Evolutionary conservation across 2,329 filamentous ascomycete species (phyloP).

Genomic region (Aspergillus intermedius): DNA sequence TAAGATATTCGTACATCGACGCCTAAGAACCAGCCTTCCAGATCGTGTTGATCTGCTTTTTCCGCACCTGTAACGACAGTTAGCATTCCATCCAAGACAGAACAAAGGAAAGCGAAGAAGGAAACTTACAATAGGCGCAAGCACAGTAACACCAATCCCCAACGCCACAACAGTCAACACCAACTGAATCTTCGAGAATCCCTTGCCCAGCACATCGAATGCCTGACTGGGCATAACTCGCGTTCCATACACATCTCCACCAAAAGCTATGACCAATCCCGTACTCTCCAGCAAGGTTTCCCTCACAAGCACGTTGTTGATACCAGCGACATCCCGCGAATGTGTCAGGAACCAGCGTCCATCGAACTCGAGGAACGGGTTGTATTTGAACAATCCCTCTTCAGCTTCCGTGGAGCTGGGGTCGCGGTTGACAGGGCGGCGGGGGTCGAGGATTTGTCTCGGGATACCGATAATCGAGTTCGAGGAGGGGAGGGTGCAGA

Average conservation of each 20-base stretch:
- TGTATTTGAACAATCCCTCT: conserved; percentile 74
- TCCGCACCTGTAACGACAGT: conserved; percentile 34
- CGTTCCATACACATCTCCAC: conserved; percentile 78
- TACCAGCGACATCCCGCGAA: conserved; percentile 70
- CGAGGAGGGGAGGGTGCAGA: conserved; percentile 68
- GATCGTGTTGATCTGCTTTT: conserved; percentile 44
- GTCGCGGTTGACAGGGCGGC: conserved; percentile 78
- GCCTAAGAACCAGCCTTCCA: conserved; percentile 10
- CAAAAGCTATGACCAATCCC: conserved; percentile 79
- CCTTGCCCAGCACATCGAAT: conserved; percentile 89
- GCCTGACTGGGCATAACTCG: conserved; percentile 77
- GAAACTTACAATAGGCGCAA: conserved; percentile 74
- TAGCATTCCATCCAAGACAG: background rate
- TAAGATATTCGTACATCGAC: too few species aligned
- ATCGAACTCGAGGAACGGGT: conserved; percentile 73
- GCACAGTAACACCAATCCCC: conserved; percentile 64
- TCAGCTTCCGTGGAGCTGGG: conserved; percentile 71
- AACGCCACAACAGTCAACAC: conserved; percentile 77
- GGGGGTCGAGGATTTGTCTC: conserved; percentile 71
- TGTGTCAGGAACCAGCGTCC: conserved; percentile 76
- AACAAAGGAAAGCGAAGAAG: background rate
- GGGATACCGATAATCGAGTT: conserved; percentile 75
- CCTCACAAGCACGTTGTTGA: conserved; percentile 64
- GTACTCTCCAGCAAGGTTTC: conserved; percentile 87
- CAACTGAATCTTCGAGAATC: conserved; percentile 86